Evolutionary conservation across 2,329 filamentous ascomycete species (phyloP), one percentile per base, ranked within the genome.

Genomic region (Aspergillus latus): DNA sequence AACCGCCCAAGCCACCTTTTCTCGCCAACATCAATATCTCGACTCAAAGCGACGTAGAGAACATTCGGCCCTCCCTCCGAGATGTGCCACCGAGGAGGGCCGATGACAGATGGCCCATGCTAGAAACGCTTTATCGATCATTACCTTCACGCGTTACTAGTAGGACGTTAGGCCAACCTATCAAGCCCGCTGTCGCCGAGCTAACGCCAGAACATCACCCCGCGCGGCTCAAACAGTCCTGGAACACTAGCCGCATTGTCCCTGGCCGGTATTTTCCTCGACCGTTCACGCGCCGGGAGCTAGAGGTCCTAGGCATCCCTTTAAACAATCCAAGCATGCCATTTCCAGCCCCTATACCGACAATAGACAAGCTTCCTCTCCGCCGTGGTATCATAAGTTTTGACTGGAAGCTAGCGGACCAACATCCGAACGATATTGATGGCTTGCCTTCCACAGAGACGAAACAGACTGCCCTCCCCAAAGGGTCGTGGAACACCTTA

Each of bases 261-360:
- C 39, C 39, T 28, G 52, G 29, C 26, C 59, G 50, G 1, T 44
- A 39, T 13, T 44, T 50, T 44, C 50, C 57, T 42, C 60, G 45
- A 2, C 46, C 36, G 2, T 21, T 37, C n/a, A 46, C 50, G 28
- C 13, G 26, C 36, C 54, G 46, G 15, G 49, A 44, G 29, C 28
- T 51, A 9, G 55, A 42, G 11, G 32, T 39, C 13, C 32, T 49
- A 9, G 36, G 32, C 16, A 32, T 54, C 21, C 34, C 52, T 8
- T 28, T 60, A 11, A 56, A 59, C 9, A 54, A 59, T n/a, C 37
- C 52, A 10, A 49, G 52, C 32, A 43, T 49, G 44, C 57, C 61
- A 34, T 63, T 59, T 37, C 61, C 60, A n/a, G 50, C 49, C 10
- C 54, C 54, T 8, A 58, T 58, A 21, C 60, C 61, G 13, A 59